A percentile compares a stretch with the other conserved stretches of the same genome.
phyloP scores from a whole-genome alignment of 2,329 filamentous ascomycete species.

The Helotiales sp. region DNA sequence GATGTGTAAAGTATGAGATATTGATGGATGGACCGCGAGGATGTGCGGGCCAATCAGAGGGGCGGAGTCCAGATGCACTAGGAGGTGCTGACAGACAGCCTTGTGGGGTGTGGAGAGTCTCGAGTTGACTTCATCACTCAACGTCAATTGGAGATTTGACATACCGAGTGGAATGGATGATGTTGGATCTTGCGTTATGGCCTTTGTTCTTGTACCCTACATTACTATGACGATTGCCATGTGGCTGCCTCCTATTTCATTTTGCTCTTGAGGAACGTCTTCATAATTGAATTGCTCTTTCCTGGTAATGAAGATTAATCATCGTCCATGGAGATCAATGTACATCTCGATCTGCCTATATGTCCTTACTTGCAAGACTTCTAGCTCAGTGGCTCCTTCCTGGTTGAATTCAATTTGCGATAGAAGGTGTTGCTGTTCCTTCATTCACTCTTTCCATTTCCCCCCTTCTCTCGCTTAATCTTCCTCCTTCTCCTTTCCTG shows the following conservation, averaged over 20 bases:
- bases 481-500: not conserved
- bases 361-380: no score
- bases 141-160: not conserved
- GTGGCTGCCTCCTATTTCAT: not conserved
- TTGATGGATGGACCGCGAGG: not conserved
- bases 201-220: not conserved
- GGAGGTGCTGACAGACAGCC: slow-evolving; percentile 5
- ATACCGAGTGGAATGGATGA: not conserved
- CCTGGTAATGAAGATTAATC: no score
- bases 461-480: not conserved
- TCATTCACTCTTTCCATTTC: not conserved
- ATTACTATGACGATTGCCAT: not conserved
- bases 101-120: not conserved
- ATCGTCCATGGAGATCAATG: no score
- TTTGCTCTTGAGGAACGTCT: not conserved
- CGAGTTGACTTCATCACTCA: not conserved
- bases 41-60: slow-evolving; percentile 15
- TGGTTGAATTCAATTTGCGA: no score
- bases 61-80: slow-evolving; percentile 13
- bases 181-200: not conserved
- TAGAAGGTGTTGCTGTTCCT: no score
- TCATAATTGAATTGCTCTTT: not conserved
- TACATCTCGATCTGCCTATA: no score
- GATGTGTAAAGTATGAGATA: not conserved
- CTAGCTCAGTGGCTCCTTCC: not conserved